Percentiles rank a stretch among this genome's conserved stretches.
Conservation (phyloP, 345 rosid species). For the Tarenaya hassleriana region DNA sequence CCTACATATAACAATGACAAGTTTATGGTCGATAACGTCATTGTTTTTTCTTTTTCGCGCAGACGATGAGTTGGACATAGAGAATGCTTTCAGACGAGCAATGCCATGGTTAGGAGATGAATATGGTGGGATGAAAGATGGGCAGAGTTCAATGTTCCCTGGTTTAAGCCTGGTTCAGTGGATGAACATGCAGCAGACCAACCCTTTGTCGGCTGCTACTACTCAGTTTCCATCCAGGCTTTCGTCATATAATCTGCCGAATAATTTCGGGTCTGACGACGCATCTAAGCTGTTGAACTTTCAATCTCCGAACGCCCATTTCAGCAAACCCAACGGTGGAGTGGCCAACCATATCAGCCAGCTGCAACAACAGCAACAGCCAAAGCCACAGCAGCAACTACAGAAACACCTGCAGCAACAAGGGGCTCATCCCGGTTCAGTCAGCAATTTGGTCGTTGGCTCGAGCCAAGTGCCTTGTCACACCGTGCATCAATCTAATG, state of each 20-base stretch:
- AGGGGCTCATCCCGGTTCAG: slow-evolving; percentile 27
- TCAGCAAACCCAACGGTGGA: slow-evolving; percentile 49
- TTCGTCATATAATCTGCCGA: slow-evolving; percentile 48
- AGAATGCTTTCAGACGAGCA: slow-evolving; percentile 82
- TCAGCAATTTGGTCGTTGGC: slow-evolving; percentile 37
- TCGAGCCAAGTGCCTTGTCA: slow-evolving; percentile 40
- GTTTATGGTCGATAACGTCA: slow-evolving; percentile 13
- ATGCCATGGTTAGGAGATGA: slow-evolving; percentile 99
- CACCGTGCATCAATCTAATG: slow-evolving; percentile 22
- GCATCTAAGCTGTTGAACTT: slow-evolving; percentile 79
- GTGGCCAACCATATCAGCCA: slow-evolving; percentile 47
- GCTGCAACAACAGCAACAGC: slow-evolving; percentile 38
- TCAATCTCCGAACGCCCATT: slow-evolving; percentile 64
- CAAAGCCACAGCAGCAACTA: slow-evolving; percentile 26
- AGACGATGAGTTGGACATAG: slow-evolving; percentile 84
- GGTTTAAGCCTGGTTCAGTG: slow-evolving; percentile 91
- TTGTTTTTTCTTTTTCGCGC: slow-evolving; percentile 31
- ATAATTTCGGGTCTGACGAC: slow-evolving; percentile 54
- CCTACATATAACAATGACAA: background rate
- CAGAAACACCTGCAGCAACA: slow-evolving; percentile 32
- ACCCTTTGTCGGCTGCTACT: slow-evolving; percentile 31
- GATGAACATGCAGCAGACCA: slow-evolving; percentile 97
- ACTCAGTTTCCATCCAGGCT: slow-evolving; percentile 61
- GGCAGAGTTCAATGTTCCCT: slow-evolving; percentile 68
- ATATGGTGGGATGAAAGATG: slow-evolving; percentile 81